These are phyloP conservation scores for Xylariaceae sp. DNA, from an alignment of 2,329 filamentous ascomycete species.

Conservation along the genomic window DNA sequence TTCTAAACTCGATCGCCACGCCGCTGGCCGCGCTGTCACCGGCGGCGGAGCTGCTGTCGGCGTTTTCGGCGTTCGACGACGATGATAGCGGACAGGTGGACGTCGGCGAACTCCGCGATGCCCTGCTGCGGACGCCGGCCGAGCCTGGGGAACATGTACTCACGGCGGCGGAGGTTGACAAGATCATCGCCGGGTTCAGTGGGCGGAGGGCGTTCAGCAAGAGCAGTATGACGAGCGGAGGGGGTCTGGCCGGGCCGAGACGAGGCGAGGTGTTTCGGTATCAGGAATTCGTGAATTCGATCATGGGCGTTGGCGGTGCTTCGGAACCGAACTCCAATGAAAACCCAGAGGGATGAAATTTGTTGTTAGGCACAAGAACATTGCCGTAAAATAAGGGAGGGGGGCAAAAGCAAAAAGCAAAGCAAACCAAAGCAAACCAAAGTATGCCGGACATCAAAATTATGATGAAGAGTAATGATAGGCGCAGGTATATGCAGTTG, in stretches of 20 bases:
- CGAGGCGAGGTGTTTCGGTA: slow-evolving; percentile 90
- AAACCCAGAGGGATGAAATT: slow-evolving; percentile 27
- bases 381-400: background rate
- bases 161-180: slow-evolving; percentile 71
- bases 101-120: slow-evolving; percentile 72
- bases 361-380: slow-evolving; percentile 19
- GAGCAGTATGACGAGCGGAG: slow-evolving; percentile 32
- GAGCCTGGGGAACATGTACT: slow-evolving; percentile 63
- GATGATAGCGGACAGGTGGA: slow-evolving; percentile 94
- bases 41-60: slow-evolving; percentile 73
- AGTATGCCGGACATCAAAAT: too few species aligned
- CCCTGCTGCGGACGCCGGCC: slow-evolving; percentile 73
- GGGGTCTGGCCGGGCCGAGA: slow-evolving; percentile 46
- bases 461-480: too few species aligned
- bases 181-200: slow-evolving; percentile 80
- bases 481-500: too few species aligned
- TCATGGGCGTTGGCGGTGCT: slow-evolving; percentile 48
- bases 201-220: slow-evolving; percentile 78
- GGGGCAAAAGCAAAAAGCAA: too few species aligned
- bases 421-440: too few species aligned
- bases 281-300: slow-evolving; percentile 76
- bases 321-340: slow-evolving; percentile 7
- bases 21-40: slow-evolving; percentile 70
- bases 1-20: slow-evolving; percentile 74
- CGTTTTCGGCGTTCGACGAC: slow-evolving; percentile 92